Percentiles rank a stretch among this genome's conserved stretches.
Evolutionary conservation across 2,329 filamentous ascomycete species (phyloP).

Genomic region (Neoscytalidium dimidiatum): DNA sequence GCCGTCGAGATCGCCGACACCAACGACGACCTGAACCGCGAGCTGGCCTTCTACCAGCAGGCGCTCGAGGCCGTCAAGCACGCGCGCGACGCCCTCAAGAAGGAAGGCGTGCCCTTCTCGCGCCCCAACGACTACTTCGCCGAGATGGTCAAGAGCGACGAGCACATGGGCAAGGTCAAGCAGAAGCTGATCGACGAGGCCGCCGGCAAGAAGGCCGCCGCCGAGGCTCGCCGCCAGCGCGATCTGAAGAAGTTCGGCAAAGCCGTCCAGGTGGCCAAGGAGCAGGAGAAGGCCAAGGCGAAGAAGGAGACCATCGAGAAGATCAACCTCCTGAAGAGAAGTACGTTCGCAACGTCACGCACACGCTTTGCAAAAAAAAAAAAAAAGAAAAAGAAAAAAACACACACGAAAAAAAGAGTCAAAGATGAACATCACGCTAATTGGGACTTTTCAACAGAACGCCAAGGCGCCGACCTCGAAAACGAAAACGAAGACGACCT

Average conservation of each 20-base stretch:
- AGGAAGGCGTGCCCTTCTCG: slow-evolving; percentile 82
- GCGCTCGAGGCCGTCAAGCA: slow-evolving; percentile 75
- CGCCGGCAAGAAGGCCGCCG: slow-evolving; percentile 85
- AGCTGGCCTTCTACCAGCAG: slow-evolving; percentile 91
- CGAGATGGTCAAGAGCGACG: slow-evolving; percentile 94
- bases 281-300: slow-evolving; percentile 89
- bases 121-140: slow-evolving; percentile 95
- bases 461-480: slow-evolving; percentile 69
- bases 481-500: slow-evolving; percentile 77
- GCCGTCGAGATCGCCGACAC: slow-evolving; percentile 77
- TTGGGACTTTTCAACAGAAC: slow-evolving; percentile 68
- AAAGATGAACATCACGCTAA: too few species aligned
- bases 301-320: slow-evolving; percentile 94
- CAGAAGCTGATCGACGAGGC: slow-evolving; percentile 90
- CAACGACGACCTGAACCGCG: slow-evolving; percentile 87
- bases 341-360: slow-evolving; percentile 57
- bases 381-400: too few species aligned
- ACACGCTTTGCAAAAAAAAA: slow-evolving; percentile 58
- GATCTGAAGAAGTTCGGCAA: slow-evolving; percentile 99
- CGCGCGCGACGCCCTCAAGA: slow-evolving; percentile 73
- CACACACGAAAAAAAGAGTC: too few species aligned
- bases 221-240: slow-evolving; percentile 86
- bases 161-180: slow-evolving; percentile 97
- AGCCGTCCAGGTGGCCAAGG: slow-evolving; percentile 92
- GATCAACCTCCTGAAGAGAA: slow-evolving; percentile 92